These are phyloP conservation scores for Dalbergia oliveri DNA, from an alignment of 306 rosid species.

Conservation along the genomic window DNA sequence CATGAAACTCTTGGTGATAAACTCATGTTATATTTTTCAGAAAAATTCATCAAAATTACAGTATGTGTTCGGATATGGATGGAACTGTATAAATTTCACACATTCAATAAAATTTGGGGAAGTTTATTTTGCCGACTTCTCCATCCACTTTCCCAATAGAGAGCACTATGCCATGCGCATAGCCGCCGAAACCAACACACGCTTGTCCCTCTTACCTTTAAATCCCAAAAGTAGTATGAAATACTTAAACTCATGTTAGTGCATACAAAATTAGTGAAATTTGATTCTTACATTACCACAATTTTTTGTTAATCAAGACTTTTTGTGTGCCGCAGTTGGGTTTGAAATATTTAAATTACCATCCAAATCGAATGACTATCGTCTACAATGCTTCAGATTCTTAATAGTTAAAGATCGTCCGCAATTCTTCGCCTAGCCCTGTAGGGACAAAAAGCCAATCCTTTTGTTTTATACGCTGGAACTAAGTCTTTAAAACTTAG, in stretches of 20 bases:
- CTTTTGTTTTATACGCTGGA: no score
- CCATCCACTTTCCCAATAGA: conserved; percentile 31
- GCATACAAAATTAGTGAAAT: neutral
- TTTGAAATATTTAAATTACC: conserved; percentile 2
- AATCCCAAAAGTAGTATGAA: neutral
- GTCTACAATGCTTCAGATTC: conserved; percentile 1
- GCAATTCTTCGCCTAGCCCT: conserved; percentile 9
- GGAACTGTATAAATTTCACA: neutral
- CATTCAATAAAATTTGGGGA: neutral
- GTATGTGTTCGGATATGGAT: neutral
- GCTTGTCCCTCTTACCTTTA: neutral
- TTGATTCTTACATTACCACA: neutral
- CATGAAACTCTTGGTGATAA: no score
- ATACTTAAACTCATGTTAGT: neutral
- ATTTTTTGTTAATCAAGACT: neutral
- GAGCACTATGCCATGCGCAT: neutral
- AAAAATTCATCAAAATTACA: neutral
- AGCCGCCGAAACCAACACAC: conserved; percentile 30
- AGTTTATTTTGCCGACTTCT: neutral
- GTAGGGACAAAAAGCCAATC: conserved; percentile 32
- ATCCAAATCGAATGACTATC: conserved; percentile 16
- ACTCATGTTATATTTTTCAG: neutral
- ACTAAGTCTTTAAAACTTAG: neutral
- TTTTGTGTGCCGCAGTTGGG: neutral
- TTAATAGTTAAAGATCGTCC: neutral